A percentile compares a stretch with the other conserved stretches of the same genome.
Evolutionary conservation across 106 monocot genomes (phyloP).

Genomic region (Apostasia ramifera): DNA sequence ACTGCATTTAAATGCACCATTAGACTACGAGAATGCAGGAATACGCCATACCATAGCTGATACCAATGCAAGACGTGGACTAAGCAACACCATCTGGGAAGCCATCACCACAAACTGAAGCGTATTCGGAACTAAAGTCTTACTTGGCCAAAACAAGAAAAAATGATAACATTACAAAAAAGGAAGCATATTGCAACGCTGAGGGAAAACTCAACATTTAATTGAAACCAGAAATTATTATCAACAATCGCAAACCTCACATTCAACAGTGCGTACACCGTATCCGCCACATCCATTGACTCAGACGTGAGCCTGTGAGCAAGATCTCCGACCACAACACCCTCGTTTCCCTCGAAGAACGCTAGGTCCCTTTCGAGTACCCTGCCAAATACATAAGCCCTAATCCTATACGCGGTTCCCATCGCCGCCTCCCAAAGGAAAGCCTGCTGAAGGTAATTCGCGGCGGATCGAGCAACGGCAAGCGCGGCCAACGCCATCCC

Average conservation of each 20-base stretch:
- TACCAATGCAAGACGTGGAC: constrained; percentile 50
- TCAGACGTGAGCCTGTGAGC: constrained; percentile 68
- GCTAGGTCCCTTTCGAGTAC: constrained; percentile 51
- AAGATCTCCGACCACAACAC: constrained; percentile 45
- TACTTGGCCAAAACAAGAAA: background rate
- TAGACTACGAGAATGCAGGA: background rate
- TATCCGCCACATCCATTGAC: constrained; percentile 61
- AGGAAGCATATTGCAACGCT: too few species aligned
- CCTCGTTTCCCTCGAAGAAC: constrained; percentile 57
- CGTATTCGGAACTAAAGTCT: constrained; percentile 54
- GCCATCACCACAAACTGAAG: constrained; percentile 71
- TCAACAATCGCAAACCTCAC: constrained; percentile 15
- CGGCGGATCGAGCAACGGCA: background rate
- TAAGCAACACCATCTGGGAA: constrained; percentile 58
- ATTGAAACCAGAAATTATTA: background rate
- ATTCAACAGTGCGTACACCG: constrained; percentile 53
- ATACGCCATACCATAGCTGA: constrained; percentile 38
- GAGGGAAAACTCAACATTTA: background rate
- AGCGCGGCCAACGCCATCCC: background rate
- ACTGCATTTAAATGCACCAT: too few species aligned
- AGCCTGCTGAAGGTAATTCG: constrained; percentile 14
- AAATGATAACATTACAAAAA: background rate
- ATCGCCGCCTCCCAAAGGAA: constrained; percentile 70
- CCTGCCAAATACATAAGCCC: constrained; percentile 46
- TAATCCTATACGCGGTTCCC: constrained; percentile 24